phyloP scores from a whole-genome alignment of 768 basidiomycete genomes.

The Mycena vulgaris region DNA sequence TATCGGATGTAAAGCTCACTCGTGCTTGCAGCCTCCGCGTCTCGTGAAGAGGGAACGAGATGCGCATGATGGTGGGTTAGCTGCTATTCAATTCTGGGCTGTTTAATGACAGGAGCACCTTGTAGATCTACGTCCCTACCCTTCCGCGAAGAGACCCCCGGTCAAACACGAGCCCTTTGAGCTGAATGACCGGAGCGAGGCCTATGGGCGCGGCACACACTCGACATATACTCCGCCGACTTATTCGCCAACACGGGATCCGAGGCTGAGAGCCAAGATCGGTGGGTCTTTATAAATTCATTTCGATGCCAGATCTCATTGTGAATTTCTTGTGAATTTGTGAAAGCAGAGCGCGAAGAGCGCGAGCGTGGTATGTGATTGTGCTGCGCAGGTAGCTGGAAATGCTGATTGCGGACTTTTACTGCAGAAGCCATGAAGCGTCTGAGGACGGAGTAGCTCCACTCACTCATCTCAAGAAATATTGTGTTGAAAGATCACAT shows the following conservation, averaged over 20 bases:
- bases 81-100: too few species aligned
- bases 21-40: not conserved
- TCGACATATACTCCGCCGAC: not conserved
- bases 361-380: not conserved
- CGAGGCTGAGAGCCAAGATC: not conserved
- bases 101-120: too few species aligned
- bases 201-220: too few species aligned
- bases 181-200: too few species aligned
- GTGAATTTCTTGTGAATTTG: too few species aligned
- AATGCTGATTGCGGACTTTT: too few species aligned
- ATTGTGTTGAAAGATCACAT: too few species aligned
- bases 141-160: not conserved
- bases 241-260: slow-evolving; percentile 5
- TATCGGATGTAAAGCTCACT: not conserved
- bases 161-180: slow-evolving; percentile 15
- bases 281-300: not conserved
- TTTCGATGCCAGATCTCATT: not conserved
- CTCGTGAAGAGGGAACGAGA: slow-evolving; percentile 21
- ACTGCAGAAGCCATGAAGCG: too few species aligned
- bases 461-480: too few species aligned
- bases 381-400: too few species aligned
- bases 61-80: not conserved
- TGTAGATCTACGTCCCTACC: not conserved
- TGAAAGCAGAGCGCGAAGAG: not conserved
- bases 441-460: not conserved